Evolutionary conservation across 805 yeast genomes (phyloP), one percentile per base, ranked within the genome.

Genomic region (Saccharomyces mikatae): DNA sequence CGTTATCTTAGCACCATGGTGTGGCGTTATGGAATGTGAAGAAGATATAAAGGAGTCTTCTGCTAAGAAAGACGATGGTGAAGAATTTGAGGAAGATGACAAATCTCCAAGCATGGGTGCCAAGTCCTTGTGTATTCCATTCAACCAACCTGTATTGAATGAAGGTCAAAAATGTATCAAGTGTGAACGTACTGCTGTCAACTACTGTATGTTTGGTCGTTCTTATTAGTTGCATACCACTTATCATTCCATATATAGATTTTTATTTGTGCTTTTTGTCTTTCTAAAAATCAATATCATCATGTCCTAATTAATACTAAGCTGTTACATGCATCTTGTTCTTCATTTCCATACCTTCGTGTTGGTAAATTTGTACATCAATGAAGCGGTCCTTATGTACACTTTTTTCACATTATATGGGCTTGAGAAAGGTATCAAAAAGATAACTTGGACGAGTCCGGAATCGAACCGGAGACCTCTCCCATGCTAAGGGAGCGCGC

Each of bases 91-190:
- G 71, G 86, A 78, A 50, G 99, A 94, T 70, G 98, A 94, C 68
- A 87, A 88, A 72, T 89, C 99, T 26, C 99, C 99, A 70, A 84
- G 95, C 52, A 94, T 94, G 99, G 99, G 99, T 69, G 99, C 99
- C 62, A 94, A 94, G 79, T 87, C 96, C 22, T 80, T 94, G 73
- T 94, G 99, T 81, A 91, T 91, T 71, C 99, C 99, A 61, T 84
- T 84, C 68, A 87, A 88, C 44, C 98, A 92, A 77, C 97, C 96
- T 56, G 81, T 76, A 65, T 80, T 92, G 72, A 81, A 81, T 71
- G 75, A 71, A 61, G 92, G 86, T 63, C 88, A 89, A 61, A 86
- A 84, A 72, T 95, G 99, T 83, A 85, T 89, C 60, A 86, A 77
- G 66, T 94, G 98, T 80, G 87, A 79, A 59, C 76, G 74, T 63